Base-by-base conservation (phyloP, 352 stramenopile genomes). In the Phytophthora pluvialis region DNA sequence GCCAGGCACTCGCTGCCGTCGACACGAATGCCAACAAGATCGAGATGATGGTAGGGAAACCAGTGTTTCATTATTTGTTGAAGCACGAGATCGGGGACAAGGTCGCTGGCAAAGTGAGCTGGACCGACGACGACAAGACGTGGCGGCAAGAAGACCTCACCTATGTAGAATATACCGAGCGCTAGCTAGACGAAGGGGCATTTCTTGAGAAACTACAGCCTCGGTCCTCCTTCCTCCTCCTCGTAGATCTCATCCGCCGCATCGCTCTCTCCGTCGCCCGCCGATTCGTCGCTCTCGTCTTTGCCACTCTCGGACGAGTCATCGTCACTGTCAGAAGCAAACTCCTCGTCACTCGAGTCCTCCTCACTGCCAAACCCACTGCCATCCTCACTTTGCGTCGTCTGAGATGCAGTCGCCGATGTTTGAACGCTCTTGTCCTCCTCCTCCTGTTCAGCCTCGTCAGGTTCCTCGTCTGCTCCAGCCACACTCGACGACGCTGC, bases 111-210 rank as follows among this genome's bases (percentile, higher is more conserved):
- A 73, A 64, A 12, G 78, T 88, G 49, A 52, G 51, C 21, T 93
- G 84, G 84, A 83, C 49, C 4, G 75, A 91, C 8, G 77, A 90
- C 46, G 82, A 91, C 51, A 88, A 88, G 42, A 67, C 78, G 16
- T 93, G 80, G 84, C 67, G 80, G 5, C 52, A 74, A 35, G 69
- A 80, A 51, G 84, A 93, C 46, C 67, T 90, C 35, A 71, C 82
- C 8, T 89, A 90, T 54, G 82, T 91, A 69, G 84, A 90, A 70
- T 90, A 91, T 64, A 78, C 75, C 3, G 84, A 91, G 55, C 81
- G 72, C 25, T 92, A 67, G 13, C 15, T n/a, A 39, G 10, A 15
- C 15, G 36, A 35, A 31, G 7, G 40, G 36, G 15, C n/a, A n/a
- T 26, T 26, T 31, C n/a, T 66, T 31, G 26, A 39, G 2, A 16